phyloP scores from a whole-genome alignment of 1,284 basidiomycete species.

The Mixia osmundae region DNA sequence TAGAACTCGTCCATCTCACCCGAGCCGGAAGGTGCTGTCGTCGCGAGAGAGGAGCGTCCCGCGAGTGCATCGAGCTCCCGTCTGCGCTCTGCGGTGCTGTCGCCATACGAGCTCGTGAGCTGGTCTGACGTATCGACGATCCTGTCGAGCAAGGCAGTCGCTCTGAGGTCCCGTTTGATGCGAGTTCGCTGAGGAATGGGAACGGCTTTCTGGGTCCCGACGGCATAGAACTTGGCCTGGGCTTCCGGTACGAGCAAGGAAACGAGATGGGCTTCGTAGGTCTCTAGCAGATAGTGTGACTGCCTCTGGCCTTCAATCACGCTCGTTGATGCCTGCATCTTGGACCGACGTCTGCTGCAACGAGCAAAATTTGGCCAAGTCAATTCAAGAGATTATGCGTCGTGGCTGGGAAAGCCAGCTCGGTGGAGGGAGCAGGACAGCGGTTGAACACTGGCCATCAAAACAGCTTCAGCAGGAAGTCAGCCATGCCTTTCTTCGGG shows the following conservation, averaged over 20 bases:
- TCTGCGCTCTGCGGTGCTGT: constrained; percentile 21
- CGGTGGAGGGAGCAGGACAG: no score
- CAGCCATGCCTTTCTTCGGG: no score
- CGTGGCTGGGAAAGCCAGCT: no score
- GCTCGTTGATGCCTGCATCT: no score
- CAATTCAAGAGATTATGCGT: no score
- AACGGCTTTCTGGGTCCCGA: constrained; percentile 14
- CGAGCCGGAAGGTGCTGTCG: no score
- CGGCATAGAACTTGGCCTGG: constrained; percentile 4
- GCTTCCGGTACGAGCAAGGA: constrained; percentile 7
- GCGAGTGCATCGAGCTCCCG: constrained; percentile 27
- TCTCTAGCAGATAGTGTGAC: constrained; percentile 7
- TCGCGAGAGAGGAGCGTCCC: constrained; percentile 26
- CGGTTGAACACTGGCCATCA: no score
- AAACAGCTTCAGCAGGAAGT: no score
- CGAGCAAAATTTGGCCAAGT: no score
- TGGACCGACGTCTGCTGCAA: no score
- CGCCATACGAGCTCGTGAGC: constrained; percentile 23
- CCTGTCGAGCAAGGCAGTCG: constrained; percentile 22
- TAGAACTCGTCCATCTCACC: constrained; percentile 85
- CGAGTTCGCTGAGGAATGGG: no score
- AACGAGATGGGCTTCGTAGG: constrained; percentile 6
- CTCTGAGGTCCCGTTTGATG: no score
- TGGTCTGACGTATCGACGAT: constrained; percentile 29
- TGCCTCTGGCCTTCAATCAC: constrained; percentile 6